Conservation (phyloP, 441 rosid species). For the Hura crepitans region DNA sequence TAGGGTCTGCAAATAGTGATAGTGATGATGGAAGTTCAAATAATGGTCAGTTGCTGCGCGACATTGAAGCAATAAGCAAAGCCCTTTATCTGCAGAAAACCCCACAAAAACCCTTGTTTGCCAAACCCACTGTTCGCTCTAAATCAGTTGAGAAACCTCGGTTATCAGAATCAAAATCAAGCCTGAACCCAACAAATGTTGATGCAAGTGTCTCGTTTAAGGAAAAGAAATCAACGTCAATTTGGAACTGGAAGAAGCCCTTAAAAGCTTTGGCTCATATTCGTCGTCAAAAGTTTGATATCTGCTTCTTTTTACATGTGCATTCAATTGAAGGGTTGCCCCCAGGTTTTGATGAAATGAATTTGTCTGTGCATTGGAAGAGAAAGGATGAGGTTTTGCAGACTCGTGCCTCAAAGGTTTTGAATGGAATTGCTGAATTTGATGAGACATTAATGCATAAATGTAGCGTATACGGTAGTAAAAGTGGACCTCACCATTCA, state of each 20-base stretch:
- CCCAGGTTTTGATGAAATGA: constrained; percentile 37
- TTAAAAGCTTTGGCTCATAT: constrained; percentile 63
- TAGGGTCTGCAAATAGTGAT: constrained; percentile 28
- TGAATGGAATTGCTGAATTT: constrained; percentile 54
- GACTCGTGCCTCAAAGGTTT: constrained; percentile 49
- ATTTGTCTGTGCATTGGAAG: constrained; percentile 60
- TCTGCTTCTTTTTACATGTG: constrained; percentile 68
- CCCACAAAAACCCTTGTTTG: constrained; percentile 38
- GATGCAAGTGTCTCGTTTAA: constrained; percentile 26
- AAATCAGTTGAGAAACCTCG: constrained; percentile 42
- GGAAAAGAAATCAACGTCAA: constrained; percentile 42
- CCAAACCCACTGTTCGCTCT: constrained; percentile 38
- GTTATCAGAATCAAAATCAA: constrained; percentile 27
- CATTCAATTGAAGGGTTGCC: constrained; percentile 77
- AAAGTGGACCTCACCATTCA: constrained; percentile 47
- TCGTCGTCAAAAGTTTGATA: constrained; percentile 45
- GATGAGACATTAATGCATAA: constrained; percentile 60
- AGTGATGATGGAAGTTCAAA: constrained; percentile 31
- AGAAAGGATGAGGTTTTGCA: constrained; percentile 56
- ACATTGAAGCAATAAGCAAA: constrained; percentile 70
- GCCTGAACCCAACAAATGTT: constrained; percentile 20
- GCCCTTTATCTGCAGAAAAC: constrained; percentile 54
- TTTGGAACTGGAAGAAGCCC: constrained; percentile 83
- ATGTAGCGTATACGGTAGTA: constrained; percentile 57
- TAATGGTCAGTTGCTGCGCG: constrained; percentile 53